Conservation (phyloP, 2,329 filamentous ascomycete species). For the Elsinoe necatrix region DNA sequence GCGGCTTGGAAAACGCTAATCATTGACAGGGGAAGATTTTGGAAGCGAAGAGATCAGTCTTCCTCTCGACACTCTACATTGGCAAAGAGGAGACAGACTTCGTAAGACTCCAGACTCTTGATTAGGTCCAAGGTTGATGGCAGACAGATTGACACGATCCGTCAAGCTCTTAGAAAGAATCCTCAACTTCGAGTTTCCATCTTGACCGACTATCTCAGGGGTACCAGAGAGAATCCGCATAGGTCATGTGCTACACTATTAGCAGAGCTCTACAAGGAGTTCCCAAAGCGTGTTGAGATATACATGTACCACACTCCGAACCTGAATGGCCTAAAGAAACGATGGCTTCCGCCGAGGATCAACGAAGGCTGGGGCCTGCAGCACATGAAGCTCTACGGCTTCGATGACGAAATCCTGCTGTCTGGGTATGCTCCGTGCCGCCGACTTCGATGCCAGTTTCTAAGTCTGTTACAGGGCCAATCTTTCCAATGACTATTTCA, state of each 20-base stretch:
- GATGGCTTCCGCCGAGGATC: slow-evolving; percentile 74
- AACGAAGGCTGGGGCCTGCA: slow-evolving; percentile 98
- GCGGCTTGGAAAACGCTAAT: slow-evolving; percentile 6
- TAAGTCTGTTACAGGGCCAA: too few relatives aligned
- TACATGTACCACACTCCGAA: slow-evolving; percentile 99
- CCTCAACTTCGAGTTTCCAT: slow-evolving; percentile 75
- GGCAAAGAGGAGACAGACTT: slow-evolving; percentile 88
- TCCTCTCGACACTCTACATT: slow-evolving; percentile 93
- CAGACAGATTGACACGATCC: slow-evolving; percentile 61
- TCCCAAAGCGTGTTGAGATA: slow-evolving; percentile 76
- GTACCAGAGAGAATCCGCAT: slow-evolving; percentile 80
- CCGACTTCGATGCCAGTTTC: too few relatives aligned
- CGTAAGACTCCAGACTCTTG: slow-evolving; percentile 34
- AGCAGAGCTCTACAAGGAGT: slow-evolving; percentile 72
- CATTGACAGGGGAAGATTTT: slow-evolving; percentile 63
- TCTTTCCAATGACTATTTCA: slow-evolving; percentile 88
- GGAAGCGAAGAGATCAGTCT: slow-evolving; percentile 69
- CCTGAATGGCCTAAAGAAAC: slow-evolving; percentile 76
- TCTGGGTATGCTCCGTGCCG: slow-evolving; percentile 69
- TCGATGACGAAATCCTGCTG: slow-evolving; percentile 92
- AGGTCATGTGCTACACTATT: slow-evolving; percentile 83
- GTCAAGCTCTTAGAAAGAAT: slow-evolving; percentile 64
- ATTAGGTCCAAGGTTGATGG: background rate
- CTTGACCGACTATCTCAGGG: slow-evolving; percentile 81
- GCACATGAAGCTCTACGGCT: slow-evolving; percentile 97